Percentiles rank a stretch among this genome's conserved stretches.
Evolutionary conservation across 192 early-diverging fungal species (phyloP).

Genomic region (Coemansia sp.): DNA sequence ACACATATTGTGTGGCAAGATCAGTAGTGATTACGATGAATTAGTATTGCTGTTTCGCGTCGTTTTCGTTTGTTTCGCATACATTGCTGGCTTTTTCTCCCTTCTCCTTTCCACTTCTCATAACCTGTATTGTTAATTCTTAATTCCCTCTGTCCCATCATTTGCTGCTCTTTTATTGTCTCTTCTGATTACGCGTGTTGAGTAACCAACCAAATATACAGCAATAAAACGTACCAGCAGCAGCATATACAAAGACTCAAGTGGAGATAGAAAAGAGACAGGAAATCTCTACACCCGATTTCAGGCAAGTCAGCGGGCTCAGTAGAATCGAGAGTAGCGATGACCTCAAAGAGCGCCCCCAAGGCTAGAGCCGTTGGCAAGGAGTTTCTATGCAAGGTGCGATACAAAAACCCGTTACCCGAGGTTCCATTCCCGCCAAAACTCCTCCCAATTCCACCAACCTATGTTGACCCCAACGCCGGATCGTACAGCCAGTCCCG

Average conservation of each 20-base stretch:
- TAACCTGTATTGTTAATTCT: neutral
- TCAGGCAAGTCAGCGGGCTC: too few relatives aligned
- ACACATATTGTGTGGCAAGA: too few relatives aligned
- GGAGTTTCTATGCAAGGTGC: constrained; percentile 57
- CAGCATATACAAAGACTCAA: too few relatives aligned
- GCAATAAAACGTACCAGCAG: too few relatives aligned
- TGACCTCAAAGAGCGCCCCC: neutral
- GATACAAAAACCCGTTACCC: constrained; percentile 56
- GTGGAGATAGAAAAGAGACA: too few relatives aligned
- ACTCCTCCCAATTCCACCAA: constrained; percentile 55
- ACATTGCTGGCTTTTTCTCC: neutral
- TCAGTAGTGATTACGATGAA: neutral
- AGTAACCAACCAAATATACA: neutral
- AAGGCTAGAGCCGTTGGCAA: constrained; percentile 38
- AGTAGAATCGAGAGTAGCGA: neutral
- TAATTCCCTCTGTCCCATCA: neutral
- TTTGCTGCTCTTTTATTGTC: neutral
- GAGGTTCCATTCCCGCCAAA: constrained; percentile 56
- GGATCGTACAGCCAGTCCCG: constrained; percentile 54
- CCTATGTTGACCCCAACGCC: constrained; percentile 46
- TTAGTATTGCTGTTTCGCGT: neutral
- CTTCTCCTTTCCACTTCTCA: neutral
- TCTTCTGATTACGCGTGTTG: neutral
- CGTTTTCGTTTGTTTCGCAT: neutral
- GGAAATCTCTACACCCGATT: neutral